Conservation (phyloP, 306 rosid genomes). For the Abrus pulchellus region DNA sequence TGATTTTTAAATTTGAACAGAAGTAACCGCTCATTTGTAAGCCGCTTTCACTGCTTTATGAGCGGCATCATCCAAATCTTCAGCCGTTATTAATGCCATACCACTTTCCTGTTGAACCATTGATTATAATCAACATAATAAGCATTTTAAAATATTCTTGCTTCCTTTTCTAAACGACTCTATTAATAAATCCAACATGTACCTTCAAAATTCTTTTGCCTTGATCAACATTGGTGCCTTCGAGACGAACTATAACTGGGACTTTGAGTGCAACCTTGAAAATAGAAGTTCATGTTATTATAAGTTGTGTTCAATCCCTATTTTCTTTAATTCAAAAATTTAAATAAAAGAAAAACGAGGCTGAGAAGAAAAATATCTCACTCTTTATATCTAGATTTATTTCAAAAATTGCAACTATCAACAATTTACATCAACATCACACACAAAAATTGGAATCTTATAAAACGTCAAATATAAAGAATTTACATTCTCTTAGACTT, state of each 20-base stretch:
- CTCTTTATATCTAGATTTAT: not conserved
- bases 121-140: slow-evolving; percentile 32
- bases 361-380: not conserved
- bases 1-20: slow-evolving; percentile 36
- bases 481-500: slow-evolving; percentile 18
- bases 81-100: slow-evolving; percentile 87
- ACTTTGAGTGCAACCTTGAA: slow-evolving; percentile 86
- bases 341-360: not conserved
- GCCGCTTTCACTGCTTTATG: slow-evolving; percentile 90
- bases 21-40: slow-evolving; percentile 61
- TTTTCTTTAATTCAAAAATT: not conserved
- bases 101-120: slow-evolving; percentile 89
- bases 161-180: not conserved
- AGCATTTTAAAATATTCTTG: slow-evolving; percentile 31
- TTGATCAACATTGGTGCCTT: slow-evolving; percentile 97
- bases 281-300: slow-evolving; percentile 36
- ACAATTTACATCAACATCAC: slow-evolving; percentile 27
- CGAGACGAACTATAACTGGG: slow-evolving; percentile 96
- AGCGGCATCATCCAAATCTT: slow-evolving; percentile 98
- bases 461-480: slow-evolving; percentile 21
- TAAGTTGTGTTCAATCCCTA: slow-evolving; percentile 6
- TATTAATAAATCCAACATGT: slow-evolving; percentile 32
- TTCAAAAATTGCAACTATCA: slow-evolving; percentile 4
- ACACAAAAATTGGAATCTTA: slow-evolving; percentile 42
- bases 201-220: slow-evolving; percentile 96